Conservation (phyloP, 2,329 filamentous ascomycete species). For the Monilinia fructigena region DNA sequence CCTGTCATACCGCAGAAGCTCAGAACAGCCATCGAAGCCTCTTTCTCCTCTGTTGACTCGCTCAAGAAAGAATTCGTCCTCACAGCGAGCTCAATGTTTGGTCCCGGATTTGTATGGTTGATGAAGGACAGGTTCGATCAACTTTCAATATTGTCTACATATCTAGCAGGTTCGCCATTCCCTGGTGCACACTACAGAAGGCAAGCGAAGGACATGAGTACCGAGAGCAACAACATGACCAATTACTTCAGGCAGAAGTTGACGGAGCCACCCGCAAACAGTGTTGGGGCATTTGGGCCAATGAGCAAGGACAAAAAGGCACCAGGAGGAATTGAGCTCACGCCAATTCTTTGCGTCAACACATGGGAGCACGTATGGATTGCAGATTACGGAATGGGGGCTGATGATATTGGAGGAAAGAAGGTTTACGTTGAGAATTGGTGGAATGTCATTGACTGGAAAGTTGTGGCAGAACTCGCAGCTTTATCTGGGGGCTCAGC, state of each 20-base stretch:
- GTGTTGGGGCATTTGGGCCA: slow-evolving; percentile 38
- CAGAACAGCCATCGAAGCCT: slow-evolving; percentile 58
- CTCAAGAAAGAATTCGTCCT: slow-evolving; percentile 76
- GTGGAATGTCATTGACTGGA: slow-evolving; percentile 90
- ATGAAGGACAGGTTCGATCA: slow-evolving; percentile 53
- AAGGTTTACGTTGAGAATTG: slow-evolving; percentile 70
- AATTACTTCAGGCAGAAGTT: slow-evolving; percentile 44
- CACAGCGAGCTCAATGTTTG: slow-evolving; percentile 89
- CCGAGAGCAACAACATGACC: slow-evolving; percentile 43
- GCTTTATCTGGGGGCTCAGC: slow-evolving; percentile 10
- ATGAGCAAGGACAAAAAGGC: slow-evolving; percentile 42
- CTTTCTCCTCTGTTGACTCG: slow-evolving; percentile 81
- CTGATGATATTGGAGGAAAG: slow-evolving; percentile 67
- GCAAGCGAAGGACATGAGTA: slow-evolving; percentile 69
- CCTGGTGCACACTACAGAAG: slow-evolving; percentile 76
- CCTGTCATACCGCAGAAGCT: slow-evolving; percentile 55
- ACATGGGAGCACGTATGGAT: slow-evolving; percentile 97
- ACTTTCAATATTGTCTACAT: slow-evolving; percentile 77
- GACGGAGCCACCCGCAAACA: slow-evolving; percentile 39
- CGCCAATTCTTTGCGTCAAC: slow-evolving; percentile 84
- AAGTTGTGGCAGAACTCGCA: slow-evolving; percentile 54
- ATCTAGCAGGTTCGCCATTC: slow-evolving; percentile 87
- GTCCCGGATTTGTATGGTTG: slow-evolving; percentile 95
- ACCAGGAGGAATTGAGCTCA: slow-evolving; percentile 66
- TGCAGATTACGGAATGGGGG: slow-evolving; percentile 67